These are phyloP conservation scores for Mycena pura DNA, from an alignment of 768 basidiomycete species.

Conservation along the genomic window DNA sequence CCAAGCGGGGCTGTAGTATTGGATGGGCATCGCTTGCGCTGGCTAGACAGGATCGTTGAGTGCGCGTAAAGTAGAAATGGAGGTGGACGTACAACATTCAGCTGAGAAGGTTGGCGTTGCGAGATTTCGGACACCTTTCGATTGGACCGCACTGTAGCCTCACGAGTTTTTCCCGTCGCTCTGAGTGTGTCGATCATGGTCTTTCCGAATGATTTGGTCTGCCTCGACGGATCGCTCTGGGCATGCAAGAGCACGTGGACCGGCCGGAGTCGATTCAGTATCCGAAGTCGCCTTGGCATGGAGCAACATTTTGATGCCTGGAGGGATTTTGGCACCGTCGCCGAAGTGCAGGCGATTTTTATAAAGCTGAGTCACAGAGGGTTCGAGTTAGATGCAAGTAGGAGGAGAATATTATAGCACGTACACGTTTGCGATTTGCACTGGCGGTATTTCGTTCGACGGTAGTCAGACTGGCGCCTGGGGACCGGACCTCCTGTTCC, in stretches of 20 bases:
- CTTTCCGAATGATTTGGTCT: neutral
- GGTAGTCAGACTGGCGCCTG: neutral
- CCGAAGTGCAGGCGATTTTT: neutral
- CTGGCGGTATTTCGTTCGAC: neutral
- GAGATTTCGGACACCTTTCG: too few species aligned
- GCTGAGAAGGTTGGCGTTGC: neutral
- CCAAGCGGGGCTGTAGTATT: constrained; percentile 7
- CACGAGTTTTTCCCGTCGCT: neutral
- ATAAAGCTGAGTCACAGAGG: neutral
- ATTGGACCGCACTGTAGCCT: neutral
- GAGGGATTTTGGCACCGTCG: neutral
- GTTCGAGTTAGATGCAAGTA: neutral
- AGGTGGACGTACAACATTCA: neutral
- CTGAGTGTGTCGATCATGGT: neutral
- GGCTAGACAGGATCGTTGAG: neutral
- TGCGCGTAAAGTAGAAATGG: neutral
- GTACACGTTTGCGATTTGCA: neutral
- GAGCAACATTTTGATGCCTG: constrained; percentile 1
- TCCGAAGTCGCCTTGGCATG: constrained; percentile 12
- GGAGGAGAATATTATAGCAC: neutral
- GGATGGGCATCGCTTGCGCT: constrained; percentile 13
- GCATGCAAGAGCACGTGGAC: neutral
- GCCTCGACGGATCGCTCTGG: constrained; percentile 2
- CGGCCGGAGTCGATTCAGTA: neutral
- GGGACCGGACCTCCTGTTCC: neutral